Evolutionary conservation across 495 filamentous ascomycete genomes (phyloP).

Genomic region (Daldinia childiae): DNA sequence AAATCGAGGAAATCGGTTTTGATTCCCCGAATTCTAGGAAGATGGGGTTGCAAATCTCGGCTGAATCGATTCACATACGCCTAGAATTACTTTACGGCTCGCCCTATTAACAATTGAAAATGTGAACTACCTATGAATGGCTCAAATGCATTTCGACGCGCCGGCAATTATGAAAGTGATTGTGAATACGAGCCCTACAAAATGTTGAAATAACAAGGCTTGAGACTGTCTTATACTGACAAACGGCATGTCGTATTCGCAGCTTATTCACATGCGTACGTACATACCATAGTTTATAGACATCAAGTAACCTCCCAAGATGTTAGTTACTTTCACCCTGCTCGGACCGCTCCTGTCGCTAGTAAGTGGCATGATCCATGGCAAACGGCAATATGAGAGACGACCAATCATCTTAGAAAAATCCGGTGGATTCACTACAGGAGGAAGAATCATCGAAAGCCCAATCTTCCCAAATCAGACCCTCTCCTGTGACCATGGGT

Average conservation of each 20-base stretch:
- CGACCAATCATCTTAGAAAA: conserved; percentile 51
- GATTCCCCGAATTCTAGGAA: conserved; percentile 15
- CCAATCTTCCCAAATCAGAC: conserved; percentile 48
- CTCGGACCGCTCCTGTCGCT: conserved; percentile 3
- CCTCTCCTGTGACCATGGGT: conserved; percentile 60
- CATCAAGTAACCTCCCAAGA: conserved; percentile 6
- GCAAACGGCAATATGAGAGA: not conserved
- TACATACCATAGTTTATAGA: not conserved
- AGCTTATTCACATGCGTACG: not conserved
- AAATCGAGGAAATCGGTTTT: conserved; percentile 91
- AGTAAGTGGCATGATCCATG: not conserved
- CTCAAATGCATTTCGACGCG: not conserved
- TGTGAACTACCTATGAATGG: not conserved
- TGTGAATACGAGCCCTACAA: not conserved
- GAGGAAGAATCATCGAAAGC: conserved; percentile 48
- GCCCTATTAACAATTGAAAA: conserved; percentile 13
- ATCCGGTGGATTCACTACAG: conserved; percentile 54
- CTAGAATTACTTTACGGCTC: not conserved
- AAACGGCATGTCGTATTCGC: not conserved
- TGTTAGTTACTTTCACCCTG: not conserved
- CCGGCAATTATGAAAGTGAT: conserved; percentile 22
- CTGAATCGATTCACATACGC: conserved; percentile 17
- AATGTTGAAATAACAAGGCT: not conserved
- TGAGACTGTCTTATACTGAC: not conserved
- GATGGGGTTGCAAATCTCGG: conserved; percentile 1